Conservation (phyloP, 176 grass and related monocot species). For the Calamus simplicifolius region DNA sequence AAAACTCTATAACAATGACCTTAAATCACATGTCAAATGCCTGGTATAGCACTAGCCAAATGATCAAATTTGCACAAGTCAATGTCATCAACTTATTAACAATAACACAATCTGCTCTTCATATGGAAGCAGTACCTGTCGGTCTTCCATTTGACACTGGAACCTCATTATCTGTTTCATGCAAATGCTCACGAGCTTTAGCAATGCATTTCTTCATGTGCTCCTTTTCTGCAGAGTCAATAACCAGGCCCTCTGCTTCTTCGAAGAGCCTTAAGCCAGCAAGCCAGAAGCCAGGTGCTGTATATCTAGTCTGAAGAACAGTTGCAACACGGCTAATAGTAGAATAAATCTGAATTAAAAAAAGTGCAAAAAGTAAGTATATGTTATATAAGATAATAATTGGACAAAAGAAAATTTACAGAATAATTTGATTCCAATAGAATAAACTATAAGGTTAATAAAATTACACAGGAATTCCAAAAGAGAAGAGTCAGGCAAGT, state of each 20-base stretch:
- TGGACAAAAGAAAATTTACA: too few relatives aligned
- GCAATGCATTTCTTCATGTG: slow-evolving; percentile 61
- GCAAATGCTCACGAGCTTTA: slow-evolving; percentile 57
- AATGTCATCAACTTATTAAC: too few relatives aligned
- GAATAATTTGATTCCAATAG: too few relatives aligned
- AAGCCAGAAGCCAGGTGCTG: slow-evolving; percentile 76
- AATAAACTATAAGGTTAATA: too few relatives aligned
- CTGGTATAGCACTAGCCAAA: too few relatives aligned
- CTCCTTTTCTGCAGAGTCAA: slow-evolving; percentile 43
- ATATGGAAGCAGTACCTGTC: slow-evolving; percentile 39
- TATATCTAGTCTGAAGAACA: slow-evolving; percentile 84
- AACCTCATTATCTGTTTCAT: slow-evolving; percentile 57
- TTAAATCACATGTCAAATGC: too few relatives aligned
- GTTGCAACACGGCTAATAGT: slow-evolving; percentile 69
- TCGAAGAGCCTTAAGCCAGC: slow-evolving; percentile 71
- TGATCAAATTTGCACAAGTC: too few relatives aligned
- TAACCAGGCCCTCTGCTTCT: slow-evolving; percentile 54
- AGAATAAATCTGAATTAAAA: slow-evolving; percentile 53
- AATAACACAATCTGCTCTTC: too few relatives aligned
- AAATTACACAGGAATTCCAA: too few relatives aligned
- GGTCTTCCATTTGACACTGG: slow-evolving; percentile 38
- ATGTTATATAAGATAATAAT: too few relatives aligned
- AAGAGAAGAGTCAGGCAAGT: too few relatives aligned
- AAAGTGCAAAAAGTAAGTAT: neutral
- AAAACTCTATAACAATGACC: too few relatives aligned